Percentiles rank a stretch among this genome's conserved stretches.
Evolutionary conservation across 2,329 filamentous ascomycete species (phyloP).

Genomic region (Incumbomyces delicatus): DNA sequence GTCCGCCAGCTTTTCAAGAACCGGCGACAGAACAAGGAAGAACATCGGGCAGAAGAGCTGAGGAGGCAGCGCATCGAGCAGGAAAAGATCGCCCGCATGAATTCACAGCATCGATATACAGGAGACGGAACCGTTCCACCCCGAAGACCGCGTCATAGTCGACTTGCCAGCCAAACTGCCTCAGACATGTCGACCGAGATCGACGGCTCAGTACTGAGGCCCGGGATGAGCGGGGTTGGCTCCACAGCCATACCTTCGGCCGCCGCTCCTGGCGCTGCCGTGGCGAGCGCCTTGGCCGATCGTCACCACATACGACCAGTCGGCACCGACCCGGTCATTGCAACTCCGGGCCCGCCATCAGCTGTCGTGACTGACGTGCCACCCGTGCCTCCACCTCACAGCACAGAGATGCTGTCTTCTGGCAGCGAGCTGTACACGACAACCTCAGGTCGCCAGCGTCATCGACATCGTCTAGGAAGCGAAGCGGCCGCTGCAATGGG

Average conservation of each 20-base stretch:
- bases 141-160: conserved; percentile 14
- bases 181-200: conserved; percentile 18
- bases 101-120: conserved; percentile 56
- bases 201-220: conserved; percentile 9
- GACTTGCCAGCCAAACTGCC: conserved; percentile 19
- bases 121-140: conserved; percentile 51
- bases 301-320: conserved; percentile 20
- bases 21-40: conserved; percentile 46
- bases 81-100: conserved; percentile 42
- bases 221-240: conserved; percentile 11
- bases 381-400: conserved; percentile 31
- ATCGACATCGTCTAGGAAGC: conserved; percentile 22
- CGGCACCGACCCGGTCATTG: conserved; percentile 26
- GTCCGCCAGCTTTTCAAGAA: conserved; percentile 51
- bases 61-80: conserved; percentile 43
- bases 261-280: conserved; percentile 14
- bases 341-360: conserved; percentile 16
- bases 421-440: conserved; percentile 25
- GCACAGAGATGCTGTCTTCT: conserved; percentile 24
- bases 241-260: conserved; percentile 10
- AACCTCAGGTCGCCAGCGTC: conserved; percentile 19
- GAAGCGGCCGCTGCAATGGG: conserved; percentile 25
- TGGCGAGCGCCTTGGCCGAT: conserved; percentile 19
- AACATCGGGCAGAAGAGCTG: conserved; percentile 49
- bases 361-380: conserved; percentile 29